A percentile compares a stretch with the other conserved stretches of the same genome.
These are phyloP conservation scores for Pichia sporocuriosa DNA, from an alignment of 805 yeast genomes.

Conservation along the genomic window DNA sequence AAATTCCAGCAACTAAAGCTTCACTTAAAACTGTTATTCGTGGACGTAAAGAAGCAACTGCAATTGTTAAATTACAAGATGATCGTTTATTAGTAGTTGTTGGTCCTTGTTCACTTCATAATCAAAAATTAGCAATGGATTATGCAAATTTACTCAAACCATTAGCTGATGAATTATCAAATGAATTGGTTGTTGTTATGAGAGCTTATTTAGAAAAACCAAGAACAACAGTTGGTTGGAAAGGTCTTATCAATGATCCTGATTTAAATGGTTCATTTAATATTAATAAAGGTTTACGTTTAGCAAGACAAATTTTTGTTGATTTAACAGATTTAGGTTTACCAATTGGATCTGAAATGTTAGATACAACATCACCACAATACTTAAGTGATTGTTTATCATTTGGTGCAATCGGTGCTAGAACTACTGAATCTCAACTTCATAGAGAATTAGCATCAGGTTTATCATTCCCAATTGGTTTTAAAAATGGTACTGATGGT, in stretches of 20 bases:
- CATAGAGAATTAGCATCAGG: slow-evolving; percentile 98
- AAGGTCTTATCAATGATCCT: slow-evolving; percentile 95
- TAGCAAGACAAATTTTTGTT: slow-evolving; percentile 77
- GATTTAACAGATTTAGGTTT: slow-evolving; percentile 72
- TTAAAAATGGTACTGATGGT: slow-evolving; percentile 98
- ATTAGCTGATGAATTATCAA: slow-evolving; percentile 61
- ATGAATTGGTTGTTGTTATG: slow-evolving; percentile 82
- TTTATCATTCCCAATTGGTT: slow-evolving; percentile 96
- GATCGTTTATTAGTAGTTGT: slow-evolving; percentile 84
- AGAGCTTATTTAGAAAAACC: slow-evolving; percentile 98
- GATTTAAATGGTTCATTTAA: slow-evolving; percentile 88
- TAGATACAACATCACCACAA: slow-evolving; percentile 97
- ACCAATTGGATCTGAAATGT: slow-evolving; percentile 97
- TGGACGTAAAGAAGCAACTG: slow-evolving; percentile 75
- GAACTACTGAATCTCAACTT: slow-evolving; percentile 96
- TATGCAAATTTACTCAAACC: slow-evolving; percentile 67
- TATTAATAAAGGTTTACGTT: slow-evolving; percentile 88
- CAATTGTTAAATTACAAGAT: slow-evolving; percentile 64
- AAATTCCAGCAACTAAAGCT: slow-evolving; percentile 57
- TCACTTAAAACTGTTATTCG: slow-evolving; percentile 57
- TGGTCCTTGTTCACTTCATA: slow-evolving; percentile 97
- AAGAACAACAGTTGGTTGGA: slow-evolving; percentile 99
- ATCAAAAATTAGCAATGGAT: slow-evolving; percentile 80
- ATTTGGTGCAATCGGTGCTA: slow-evolving; percentile 97
- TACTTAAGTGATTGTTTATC: slow-evolving; percentile 84